A percentile compares a stretch with the other conserved stretches of the same genome.
Conservation (phyloP, 2,329 filamentous ascomycete species). For the Xylariaceae sp. region DNA sequence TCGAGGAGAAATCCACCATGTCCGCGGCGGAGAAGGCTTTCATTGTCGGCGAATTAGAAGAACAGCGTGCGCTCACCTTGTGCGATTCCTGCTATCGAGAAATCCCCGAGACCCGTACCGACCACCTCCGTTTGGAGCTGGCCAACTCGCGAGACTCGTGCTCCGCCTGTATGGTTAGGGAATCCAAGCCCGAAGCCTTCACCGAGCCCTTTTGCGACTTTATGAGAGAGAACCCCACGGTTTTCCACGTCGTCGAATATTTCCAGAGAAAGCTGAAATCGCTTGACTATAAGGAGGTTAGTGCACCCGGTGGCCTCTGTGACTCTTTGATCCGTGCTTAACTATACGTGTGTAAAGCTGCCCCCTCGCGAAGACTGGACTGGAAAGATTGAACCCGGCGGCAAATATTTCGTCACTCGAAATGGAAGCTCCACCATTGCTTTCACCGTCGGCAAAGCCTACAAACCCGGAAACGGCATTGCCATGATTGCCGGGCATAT, state of each 20-base stretch:
- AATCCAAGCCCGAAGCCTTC: constrained; percentile 55
- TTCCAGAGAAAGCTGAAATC: constrained; percentile 67
- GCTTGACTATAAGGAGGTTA: constrained; percentile 66
- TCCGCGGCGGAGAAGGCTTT: constrained; percentile 26
- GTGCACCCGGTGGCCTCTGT: constrained; percentile 17
- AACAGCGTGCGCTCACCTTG: constrained; percentile 14
- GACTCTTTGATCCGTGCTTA: constrained; percentile 2
- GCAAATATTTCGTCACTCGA: constrained; percentile 82
- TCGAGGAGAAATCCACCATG: constrained; percentile 20
- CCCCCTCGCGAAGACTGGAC: constrained; percentile 75
- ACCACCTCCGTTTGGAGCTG: constrained; percentile 18
- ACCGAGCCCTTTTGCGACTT: constrained; percentile 83
- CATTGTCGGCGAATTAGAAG: constrained; percentile 23
- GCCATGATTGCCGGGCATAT: constrained; percentile 89
- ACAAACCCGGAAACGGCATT: constrained; percentile 78
- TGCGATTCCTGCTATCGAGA: constrained; percentile 27
- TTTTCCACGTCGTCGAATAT: constrained; percentile 82
- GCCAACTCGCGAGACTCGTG: constrained; percentile 19
- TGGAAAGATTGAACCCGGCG: constrained; percentile 64
- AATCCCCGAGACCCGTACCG: constrained; percentile 30
- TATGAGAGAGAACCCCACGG: constrained; percentile 81
- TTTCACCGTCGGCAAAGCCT: constrained; percentile 74
- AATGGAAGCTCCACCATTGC: constrained; percentile 83
- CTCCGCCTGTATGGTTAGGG: constrained; percentile 22
- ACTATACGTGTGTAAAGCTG: constrained; percentile 42